Evolutionary conservation across 2,329 filamentous ascomycete species (phyloP).

Genomic region (Colletotrichum karsti): DNA sequence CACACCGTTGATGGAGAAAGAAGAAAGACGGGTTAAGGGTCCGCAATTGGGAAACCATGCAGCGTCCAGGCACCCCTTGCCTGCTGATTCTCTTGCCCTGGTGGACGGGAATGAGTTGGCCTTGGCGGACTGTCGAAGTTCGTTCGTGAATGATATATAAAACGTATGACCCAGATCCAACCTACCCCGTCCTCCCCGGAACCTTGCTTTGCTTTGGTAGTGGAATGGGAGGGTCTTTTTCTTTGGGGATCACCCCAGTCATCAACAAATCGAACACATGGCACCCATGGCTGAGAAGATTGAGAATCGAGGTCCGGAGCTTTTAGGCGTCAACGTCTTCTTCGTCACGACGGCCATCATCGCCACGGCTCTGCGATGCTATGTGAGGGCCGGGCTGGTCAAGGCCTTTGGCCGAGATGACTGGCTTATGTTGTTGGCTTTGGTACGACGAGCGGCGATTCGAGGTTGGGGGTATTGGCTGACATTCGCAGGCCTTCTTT

Average conservation of each 20-base stretch:
- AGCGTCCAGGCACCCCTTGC: not conserved
- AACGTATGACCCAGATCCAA: not conserved
- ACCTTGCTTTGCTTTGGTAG: not conserved
- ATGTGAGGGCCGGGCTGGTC: slow-evolving; percentile 42
- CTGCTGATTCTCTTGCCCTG: not conserved
- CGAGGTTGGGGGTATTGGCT: not conserved
- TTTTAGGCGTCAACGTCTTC: slow-evolving; percentile 41
- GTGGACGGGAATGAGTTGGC: not conserved
- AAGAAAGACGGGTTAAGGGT: not conserved
- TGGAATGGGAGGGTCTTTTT: slow-evolving; percentile 13
- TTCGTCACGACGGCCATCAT: slow-evolving; percentile 37
- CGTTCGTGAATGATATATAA: not conserved
- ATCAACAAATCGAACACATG: slow-evolving; percentile 5
- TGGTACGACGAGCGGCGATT: slow-evolving; percentile 32
- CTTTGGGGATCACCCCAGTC: slow-evolving; percentile 5
- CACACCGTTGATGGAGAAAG: not conserved
- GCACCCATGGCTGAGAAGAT: slow-evolving; percentile 32
- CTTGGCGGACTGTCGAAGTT: not conserved
- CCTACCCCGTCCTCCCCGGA: not conserved
- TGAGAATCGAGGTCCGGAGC: slow-evolving; percentile 43
- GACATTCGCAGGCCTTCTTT: slow-evolving; percentile 40
- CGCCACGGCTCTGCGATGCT: slow-evolving; percentile 41
- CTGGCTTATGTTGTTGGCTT: slow-evolving; percentile 46
- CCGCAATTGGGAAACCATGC: not conserved
- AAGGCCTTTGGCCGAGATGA: slow-evolving; percentile 50